These are phyloP conservation scores for Colletotrichum acutatum DNA, from an alignment of 2,329 filamentous ascomycete species.

Conservation along the genomic window DNA sequence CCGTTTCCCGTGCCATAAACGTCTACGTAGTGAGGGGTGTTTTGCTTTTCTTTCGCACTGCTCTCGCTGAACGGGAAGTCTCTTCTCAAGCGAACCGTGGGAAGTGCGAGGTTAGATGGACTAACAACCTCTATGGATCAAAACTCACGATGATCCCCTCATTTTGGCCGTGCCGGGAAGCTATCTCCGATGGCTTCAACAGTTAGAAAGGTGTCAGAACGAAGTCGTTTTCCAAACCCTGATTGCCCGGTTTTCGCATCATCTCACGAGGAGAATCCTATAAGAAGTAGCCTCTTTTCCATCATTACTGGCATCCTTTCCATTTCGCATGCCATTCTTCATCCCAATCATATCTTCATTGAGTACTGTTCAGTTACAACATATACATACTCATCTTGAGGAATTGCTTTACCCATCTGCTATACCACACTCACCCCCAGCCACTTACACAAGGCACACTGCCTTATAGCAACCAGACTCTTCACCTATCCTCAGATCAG, in stretches of 20 bases:
- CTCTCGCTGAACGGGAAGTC: too few species aligned
- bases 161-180: too few species aligned
- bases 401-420: background rate
- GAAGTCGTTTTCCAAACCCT: too few species aligned
- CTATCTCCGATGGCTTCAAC: background rate
- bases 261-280: background rate
- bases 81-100: background rate
- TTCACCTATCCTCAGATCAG: background rate
- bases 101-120: background rate
- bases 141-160: background rate
- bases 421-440: background rate
- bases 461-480: background rate
- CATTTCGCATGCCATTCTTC: background rate
- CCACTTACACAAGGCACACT: background rate
- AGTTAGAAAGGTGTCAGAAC: too few species aligned
- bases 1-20: background rate
- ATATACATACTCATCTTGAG: background rate
- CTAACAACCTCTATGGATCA: background rate
- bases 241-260: background rate
- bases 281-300: background rate
- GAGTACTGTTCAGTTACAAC: too few species aligned
- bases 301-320: background rate
- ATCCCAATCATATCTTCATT: too few species aligned
- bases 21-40: too few species aligned
- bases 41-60: too few species aligned